Percentiles rank a stretch among this genome's conserved stretches.
Conservation (phyloP, 768 basidiomycete genomes). For the Sporobolomyces pararoseus region DNA sequence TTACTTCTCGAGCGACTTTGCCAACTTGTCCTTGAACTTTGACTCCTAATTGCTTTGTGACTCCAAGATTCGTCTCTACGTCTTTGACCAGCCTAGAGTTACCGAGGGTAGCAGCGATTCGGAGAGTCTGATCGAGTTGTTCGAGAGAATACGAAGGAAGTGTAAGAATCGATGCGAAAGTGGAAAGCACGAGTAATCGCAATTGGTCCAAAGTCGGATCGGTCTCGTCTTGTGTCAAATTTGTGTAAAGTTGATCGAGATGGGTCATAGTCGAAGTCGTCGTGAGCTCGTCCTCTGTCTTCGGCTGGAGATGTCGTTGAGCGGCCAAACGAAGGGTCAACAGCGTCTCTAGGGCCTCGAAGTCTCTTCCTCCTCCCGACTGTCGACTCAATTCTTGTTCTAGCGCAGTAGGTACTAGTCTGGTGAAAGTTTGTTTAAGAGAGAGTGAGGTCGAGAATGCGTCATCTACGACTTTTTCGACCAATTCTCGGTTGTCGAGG, state of each 20-base stretch:
- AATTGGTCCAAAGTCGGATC: neutral
- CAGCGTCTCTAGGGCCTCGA: neutral
- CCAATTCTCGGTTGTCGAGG: neutral
- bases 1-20: constrained; percentile 5
- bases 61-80: neutral
- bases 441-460: constrained; percentile 8
- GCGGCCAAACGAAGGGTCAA: neutral
- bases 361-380: neutral
- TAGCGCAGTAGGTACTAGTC: neutral
- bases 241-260: neutral
- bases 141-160: constrained; percentile 4
- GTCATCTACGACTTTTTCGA: neutral
- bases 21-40: constrained; percentile 14
- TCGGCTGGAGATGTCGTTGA: too few relatives aligned
- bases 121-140: neutral
- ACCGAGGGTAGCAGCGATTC: neutral
- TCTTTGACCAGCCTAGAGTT: neutral
- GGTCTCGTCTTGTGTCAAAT: neutral
- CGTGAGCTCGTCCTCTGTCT: too few relatives aligned
- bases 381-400: neutral
- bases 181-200: constrained; percentile 18
- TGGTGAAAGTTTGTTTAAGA: neutral
- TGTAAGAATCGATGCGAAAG: neutral
- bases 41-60: neutral
- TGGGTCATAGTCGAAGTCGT: neutral